Evolutionary conservation across 768 basidiomycete genomes (phyloP).

Genomic region (Russula lepida): DNA sequence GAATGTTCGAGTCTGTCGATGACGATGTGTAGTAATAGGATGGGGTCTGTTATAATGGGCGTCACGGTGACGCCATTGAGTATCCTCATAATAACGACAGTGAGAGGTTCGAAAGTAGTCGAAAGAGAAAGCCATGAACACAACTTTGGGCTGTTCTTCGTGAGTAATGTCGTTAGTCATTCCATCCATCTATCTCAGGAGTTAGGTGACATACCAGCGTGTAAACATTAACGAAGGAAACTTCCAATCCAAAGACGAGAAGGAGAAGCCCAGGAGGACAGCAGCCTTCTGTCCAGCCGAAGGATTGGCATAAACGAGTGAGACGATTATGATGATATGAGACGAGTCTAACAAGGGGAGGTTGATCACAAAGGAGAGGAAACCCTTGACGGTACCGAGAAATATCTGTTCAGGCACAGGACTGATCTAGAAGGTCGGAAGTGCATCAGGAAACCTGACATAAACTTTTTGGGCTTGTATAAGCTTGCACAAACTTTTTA

Average conservation of each 20-base stretch:
- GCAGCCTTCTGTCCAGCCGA: background rate
- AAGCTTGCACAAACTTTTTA: too few species aligned
- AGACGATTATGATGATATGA: constrained; percentile 10
- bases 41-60: constrained; percentile 8
- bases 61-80: constrained; percentile 9
- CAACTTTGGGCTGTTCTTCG: background rate
- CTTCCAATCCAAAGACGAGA: constrained; percentile 8
- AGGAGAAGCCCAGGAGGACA: background rate
- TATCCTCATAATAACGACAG: constrained; percentile 10
- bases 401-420: constrained; percentile 15
- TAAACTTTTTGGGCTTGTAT: too few species aligned
- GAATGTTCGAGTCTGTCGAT: constrained; percentile 9
- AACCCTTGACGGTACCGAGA: constrained; percentile 15
- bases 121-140: constrained; percentile 13
- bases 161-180: background rate
- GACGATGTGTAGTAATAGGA: constrained; percentile 9
- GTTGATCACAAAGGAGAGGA: constrained; percentile 13
- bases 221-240: constrained; percentile 13
- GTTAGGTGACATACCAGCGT: constrained; percentile 4
- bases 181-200: background rate
- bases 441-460: too few species aligned
- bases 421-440: constrained; percentile 7
- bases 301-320: constrained; percentile 7
- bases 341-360: constrained; percentile 14
- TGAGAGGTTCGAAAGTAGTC: constrained; percentile 11